Conservation (phyloP, 805 yeast genomes). For the Maudiozyma saulgeensis region DNA sequence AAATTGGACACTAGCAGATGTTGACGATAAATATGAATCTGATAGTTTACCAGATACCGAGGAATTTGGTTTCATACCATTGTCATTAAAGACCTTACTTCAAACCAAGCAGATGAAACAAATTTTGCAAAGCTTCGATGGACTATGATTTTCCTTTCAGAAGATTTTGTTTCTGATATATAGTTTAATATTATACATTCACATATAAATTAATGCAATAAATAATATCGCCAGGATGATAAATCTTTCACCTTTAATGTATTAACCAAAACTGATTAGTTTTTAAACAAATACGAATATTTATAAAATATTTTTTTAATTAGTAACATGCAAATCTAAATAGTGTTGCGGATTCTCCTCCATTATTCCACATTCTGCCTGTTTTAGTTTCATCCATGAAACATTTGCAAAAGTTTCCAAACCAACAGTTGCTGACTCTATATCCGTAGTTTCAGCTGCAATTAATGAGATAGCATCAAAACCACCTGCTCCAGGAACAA, state of each 20-base stretch:
- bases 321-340: slow-evolving; percentile 5
- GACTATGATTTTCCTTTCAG: background rate
- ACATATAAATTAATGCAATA: too few species aligned
- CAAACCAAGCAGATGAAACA: background rate
- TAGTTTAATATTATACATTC: too few species aligned
- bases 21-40: background rate
- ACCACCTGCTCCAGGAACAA: slow-evolving; percentile 98
- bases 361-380: slow-evolving; percentile 49
- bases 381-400: slow-evolving; percentile 58
- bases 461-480: slow-evolving; percentile 82
- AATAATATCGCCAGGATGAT: too few species aligned
- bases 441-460: slow-evolving; percentile 38
- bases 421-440: slow-evolving; percentile 22
- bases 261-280: too few species aligned
- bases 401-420: slow-evolving; percentile 37
- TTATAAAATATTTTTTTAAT: background rate
- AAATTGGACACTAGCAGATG: background rate
- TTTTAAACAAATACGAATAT: too few species aligned
- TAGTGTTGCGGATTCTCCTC: slow-evolving; percentile 36
- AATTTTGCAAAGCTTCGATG: background rate
- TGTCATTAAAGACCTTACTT: background rate
- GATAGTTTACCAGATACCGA: background rate
- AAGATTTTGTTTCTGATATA: too few species aligned
- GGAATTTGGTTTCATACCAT: background rate
- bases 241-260: too few species aligned